These are phyloP conservation scores for Boletales sp. DNA, from an alignment of 768 basidiomycete species.

Conservation along the genomic window DNA sequence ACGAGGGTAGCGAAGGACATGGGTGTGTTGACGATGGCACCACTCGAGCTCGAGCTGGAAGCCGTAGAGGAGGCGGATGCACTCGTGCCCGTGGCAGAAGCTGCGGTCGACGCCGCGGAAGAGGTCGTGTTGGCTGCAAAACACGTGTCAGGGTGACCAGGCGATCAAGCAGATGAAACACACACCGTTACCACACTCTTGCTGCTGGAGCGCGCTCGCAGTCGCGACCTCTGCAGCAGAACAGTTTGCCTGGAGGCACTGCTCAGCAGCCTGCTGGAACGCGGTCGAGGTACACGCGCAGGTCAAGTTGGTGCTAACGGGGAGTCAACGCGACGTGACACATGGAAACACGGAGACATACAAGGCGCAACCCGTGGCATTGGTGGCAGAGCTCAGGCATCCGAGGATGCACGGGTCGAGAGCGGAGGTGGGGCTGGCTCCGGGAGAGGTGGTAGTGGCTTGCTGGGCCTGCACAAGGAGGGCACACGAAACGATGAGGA, in stretches of 20 bases:
- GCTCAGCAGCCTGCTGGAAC: slow-evolving; percentile 34
- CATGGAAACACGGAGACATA: slow-evolving; percentile 1
- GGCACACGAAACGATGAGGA: slow-evolving; percentile 10
- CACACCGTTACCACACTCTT: slow-evolving; percentile 31
- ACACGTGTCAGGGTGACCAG: not conserved
- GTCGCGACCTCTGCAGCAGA: slow-evolving; percentile 25
- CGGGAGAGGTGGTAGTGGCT: not conserved
- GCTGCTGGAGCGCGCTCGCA: slow-evolving; percentile 29
- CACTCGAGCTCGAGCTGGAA: slow-evolving; percentile 3
- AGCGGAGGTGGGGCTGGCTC: not conserved
- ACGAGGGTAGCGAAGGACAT: slow-evolving; percentile 17
- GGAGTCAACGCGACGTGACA: not conserved
- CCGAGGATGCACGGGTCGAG: slow-evolving; percentile 4
- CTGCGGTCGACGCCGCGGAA: not conserved
- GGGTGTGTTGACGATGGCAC: slow-evolving; percentile 13
- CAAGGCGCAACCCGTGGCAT: slow-evolving; percentile 4
- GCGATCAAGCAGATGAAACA: not conserved
- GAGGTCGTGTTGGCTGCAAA: not conserved
- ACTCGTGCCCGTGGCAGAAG: not conserved
- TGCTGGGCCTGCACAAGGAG: slow-evolving; percentile 24
- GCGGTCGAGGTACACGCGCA: slow-evolving; percentile 38
- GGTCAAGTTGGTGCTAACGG: slow-evolving; percentile 32
- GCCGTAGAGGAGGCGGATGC: too few relatives aligned
- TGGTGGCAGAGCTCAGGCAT: slow-evolving; percentile 6
- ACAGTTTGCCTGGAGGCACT: slow-evolving; percentile 37